These are phyloP conservation scores for Penicillium verhagenii DNA, from an alignment of 495 filamentous ascomycete species.

Conservation along the genomic window DNA sequence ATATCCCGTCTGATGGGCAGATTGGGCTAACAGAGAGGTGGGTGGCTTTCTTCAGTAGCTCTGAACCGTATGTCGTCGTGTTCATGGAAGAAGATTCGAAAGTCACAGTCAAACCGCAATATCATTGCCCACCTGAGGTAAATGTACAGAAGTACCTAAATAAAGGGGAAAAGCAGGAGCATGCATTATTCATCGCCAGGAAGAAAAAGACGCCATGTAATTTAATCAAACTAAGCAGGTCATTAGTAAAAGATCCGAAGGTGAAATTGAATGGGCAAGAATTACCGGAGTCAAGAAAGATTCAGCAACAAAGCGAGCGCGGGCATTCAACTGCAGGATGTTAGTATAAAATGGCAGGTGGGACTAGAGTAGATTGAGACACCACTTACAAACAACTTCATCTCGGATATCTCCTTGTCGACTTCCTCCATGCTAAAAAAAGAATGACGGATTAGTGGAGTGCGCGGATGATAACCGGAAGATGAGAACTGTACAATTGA, in stretches of 20 bases:
- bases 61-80: too few relatives aligned
- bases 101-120: not conserved
- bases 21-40: too few relatives aligned
- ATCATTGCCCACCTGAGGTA: not conserved
- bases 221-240: slow-evolving; percentile 40
- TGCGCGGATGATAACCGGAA: not conserved
- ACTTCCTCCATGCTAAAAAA: slow-evolving; percentile 81
- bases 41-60: too few relatives aligned
- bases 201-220: slow-evolving; percentile 15
- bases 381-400: slow-evolving; percentile 94
- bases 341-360: slow-evolving; percentile 16
- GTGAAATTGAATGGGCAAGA: not conserved
- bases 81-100: not conserved
- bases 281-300: slow-evolving; percentile 95
- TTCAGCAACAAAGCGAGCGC: slow-evolving; percentile 96
- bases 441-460: not conserved
- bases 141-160: slow-evolving; percentile 3
- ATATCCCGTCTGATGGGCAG: too few relatives aligned
- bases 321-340: slow-evolving; percentile 75
- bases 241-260: slow-evolving; percentile 5
- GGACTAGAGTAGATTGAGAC: slow-evolving; percentile 8
- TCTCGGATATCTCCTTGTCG: slow-evolving; percentile 98
- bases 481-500: slow-evolving; percentile 20
- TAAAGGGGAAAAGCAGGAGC: not conserved
- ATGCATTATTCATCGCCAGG: slow-evolving; percentile 1